These are phyloP conservation scores for Magnolia sinica DNA, from an alignment of 164 flowering plant species.

Conservation along the genomic window DNA sequence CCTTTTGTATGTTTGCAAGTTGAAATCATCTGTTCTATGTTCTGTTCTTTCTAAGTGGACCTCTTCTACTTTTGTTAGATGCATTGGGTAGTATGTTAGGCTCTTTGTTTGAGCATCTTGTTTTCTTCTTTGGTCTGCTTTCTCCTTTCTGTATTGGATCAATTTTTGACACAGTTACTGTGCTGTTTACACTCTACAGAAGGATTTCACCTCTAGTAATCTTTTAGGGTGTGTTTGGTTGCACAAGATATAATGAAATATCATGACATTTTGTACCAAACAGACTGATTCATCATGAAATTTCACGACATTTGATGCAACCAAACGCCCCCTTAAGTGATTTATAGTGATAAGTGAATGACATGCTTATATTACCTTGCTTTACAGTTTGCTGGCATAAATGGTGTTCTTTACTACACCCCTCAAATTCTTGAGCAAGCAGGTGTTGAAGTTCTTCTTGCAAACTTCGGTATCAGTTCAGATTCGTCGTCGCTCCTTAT, in stretches of 20 bases:
- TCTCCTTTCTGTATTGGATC: background rate
- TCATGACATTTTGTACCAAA: too few relatives aligned
- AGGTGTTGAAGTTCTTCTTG: constrained; percentile 78
- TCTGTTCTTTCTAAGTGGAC: background rate
- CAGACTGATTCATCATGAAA: too few relatives aligned
- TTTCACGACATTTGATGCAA: too few relatives aligned
- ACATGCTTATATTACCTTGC: background rate
- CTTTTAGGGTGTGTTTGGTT: too few relatives aligned
- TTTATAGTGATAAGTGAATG: background rate
- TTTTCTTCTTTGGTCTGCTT: background rate
- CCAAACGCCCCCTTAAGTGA: too few relatives aligned
- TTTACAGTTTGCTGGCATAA: constrained; percentile 87
- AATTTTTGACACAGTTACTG: background rate
- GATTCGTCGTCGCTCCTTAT: constrained; percentile 74
- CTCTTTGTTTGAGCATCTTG: background rate
- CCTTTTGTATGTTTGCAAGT: background rate
- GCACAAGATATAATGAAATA: too few relatives aligned
- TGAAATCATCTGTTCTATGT: background rate
- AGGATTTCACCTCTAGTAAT: too few relatives aligned
- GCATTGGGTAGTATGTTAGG: background rate
- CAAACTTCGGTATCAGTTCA: constrained; percentile 62
- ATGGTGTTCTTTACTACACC: constrained; percentile 88
- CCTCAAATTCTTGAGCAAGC: constrained; percentile 93
- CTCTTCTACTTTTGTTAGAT: background rate
- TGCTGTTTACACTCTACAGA: background rate